Evolutionary conservation across 2,329 filamentous ascomycete species (phyloP).

Genomic region (Talaromyces sp.): DNA sequence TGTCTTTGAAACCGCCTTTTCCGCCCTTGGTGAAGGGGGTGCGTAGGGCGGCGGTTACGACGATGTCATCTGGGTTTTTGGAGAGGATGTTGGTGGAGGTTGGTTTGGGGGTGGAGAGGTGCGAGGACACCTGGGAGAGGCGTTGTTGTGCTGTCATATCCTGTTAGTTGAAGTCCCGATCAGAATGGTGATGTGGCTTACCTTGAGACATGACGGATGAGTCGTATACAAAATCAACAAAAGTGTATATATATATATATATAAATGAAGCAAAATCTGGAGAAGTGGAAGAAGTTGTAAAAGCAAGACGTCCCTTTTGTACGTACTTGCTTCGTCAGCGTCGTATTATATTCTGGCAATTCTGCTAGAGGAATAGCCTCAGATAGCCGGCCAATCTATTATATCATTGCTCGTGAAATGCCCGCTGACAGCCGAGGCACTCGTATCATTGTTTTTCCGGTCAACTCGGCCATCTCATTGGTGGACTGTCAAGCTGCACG

Average conservation of each 20-base stretch:
- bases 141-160: slow-evolving; percentile 53
- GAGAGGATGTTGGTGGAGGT: slow-evolving; percentile 30
- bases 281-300: not conserved
- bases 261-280: not conserved
- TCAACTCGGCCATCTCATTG: not conserved
- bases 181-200: slow-evolving; percentile 26
- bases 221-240: not conserved
- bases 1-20: slow-evolving; percentile 95
- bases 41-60: slow-evolving; percentile 88
- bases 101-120: slow-evolving; percentile 43
- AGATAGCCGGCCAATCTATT: slow-evolving; percentile 8
- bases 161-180: slow-evolving; percentile 4
- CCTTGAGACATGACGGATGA: slow-evolving; percentile 43
- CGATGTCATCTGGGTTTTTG: slow-evolving; percentile 67
- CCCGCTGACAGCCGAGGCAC: slow-evolving; percentile 32
- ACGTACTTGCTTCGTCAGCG: slow-evolving; percentile 18
- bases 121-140: slow-evolving; percentile 58
- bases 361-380: not conserved
- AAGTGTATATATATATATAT: slow-evolving; percentile 4
- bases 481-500: not conserved
- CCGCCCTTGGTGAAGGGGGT: slow-evolving; percentile 91
- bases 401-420: slow-evolving; percentile 23
- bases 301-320: slow-evolving; percentile 19
- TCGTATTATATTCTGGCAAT: too few relatives aligned
- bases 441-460: slow-evolving; percentile 28